Evolutionary conservation across 1,284 basidiomycete genomes (phyloP).

Genomic region (Ustilago loliicola): DNA sequence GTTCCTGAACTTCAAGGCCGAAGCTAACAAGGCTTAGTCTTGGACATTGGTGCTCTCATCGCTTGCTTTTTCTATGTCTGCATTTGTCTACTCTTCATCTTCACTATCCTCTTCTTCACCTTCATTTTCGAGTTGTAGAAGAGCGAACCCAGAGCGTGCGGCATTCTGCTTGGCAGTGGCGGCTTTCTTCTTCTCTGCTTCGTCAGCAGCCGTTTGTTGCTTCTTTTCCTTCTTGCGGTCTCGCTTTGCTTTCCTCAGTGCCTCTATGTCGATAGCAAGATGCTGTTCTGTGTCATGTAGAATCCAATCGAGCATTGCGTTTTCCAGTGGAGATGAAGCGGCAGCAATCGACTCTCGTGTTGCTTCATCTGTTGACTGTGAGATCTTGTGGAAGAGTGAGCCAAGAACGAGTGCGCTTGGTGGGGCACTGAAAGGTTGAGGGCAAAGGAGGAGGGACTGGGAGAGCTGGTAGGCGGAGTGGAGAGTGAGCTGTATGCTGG

Average conservation of each 20-base stretch:
- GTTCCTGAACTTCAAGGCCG: constrained; percentile 24
- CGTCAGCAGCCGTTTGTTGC: constrained; percentile 18
- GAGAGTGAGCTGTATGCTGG: constrained; percentile 47
- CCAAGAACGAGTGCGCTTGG: constrained; percentile 46
- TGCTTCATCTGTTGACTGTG: constrained; percentile 24
- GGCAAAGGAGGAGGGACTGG: constrained; percentile 44
- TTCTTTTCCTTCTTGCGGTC: constrained; percentile 50
- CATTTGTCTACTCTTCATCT: constrained; percentile 14
- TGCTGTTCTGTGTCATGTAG: constrained; percentile 38
- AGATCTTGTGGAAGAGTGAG: constrained; percentile 38
- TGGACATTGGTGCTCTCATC: background rate
- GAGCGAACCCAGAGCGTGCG: constrained; percentile 25
- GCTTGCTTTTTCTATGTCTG: background rate
- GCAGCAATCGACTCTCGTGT: constrained; percentile 27
- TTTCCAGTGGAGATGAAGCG: constrained; percentile 20
- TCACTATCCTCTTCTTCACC: constrained; percentile 30
- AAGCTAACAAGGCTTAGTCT: background rate
- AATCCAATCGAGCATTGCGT: constrained; percentile 43
- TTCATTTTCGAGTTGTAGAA: constrained; percentile 36
- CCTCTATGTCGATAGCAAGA: constrained; percentile 53
- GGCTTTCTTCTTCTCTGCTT: constrained; percentile 29
- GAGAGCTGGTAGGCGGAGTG: constrained; percentile 41
- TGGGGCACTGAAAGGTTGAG: constrained; percentile 30
- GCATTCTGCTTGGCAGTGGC: constrained; percentile 29
- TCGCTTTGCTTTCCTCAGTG: constrained; percentile 45